phyloP scores from a whole-genome alignment of 192 early-diverging fungal species.

The Entomortierella parvispora region DNA sequence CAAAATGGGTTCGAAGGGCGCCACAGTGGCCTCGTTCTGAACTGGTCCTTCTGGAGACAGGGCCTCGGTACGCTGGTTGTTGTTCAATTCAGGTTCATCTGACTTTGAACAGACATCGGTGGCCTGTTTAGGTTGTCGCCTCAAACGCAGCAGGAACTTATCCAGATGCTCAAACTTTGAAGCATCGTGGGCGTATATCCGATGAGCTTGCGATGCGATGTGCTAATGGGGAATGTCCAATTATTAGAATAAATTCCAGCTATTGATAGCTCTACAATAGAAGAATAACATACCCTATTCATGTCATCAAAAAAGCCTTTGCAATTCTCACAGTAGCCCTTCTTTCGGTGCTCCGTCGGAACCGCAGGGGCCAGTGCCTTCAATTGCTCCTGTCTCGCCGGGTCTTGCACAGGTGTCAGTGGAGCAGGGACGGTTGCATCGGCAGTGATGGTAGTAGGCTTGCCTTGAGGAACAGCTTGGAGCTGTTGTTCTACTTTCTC shows the following conservation, averaged over 20 bases:
- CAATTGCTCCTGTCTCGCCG: background rate
- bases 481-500: too few relatives aligned
- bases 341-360: conserved; percentile 2
- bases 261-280: background rate
- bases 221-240: conserved; percentile 14
- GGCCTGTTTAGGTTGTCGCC: conserved; percentile 24
- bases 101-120: too few relatives aligned
- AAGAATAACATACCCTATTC: conserved; percentile 9
- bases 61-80: too few relatives aligned
- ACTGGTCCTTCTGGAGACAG: too few relatives aligned
- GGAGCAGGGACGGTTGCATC: background rate
- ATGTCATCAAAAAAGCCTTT: conserved; percentile 7
- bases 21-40: too few relatives aligned
- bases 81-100: background rate
- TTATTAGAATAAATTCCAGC: background rate
- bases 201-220: conserved; percentile 18
- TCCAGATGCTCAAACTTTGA: conserved; percentile 30
- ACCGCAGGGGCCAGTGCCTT: background rate
- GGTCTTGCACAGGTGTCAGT: background rate
- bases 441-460: background rate
- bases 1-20: too few relatives aligned
- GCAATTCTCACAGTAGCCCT: conserved; percentile 47
- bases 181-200: conserved; percentile 22
- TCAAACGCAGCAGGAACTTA: conserved; percentile 6
- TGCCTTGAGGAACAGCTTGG: background rate